Percentiles rank a stretch among this genome's conserved stretches.
Evolutionary conservation across 805 yeast genomes (phyloP).

Genomic region (Yamadazyma tumulicola): DNA sequence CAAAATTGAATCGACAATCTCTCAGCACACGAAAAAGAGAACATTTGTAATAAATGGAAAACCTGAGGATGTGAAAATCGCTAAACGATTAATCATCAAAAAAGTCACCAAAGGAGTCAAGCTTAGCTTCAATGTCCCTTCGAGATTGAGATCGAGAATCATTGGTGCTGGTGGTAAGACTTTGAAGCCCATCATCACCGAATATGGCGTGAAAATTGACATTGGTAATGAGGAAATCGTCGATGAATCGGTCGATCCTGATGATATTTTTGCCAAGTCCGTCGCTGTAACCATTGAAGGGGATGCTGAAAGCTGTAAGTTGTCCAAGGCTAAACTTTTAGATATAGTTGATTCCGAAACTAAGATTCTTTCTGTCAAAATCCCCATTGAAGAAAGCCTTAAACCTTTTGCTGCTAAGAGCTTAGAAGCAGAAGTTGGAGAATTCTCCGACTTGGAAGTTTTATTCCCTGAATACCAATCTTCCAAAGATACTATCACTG

Average conservation of each 20-base stretch:
- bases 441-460: constrained; percentile 27
- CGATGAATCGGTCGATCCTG: constrained; percentile 37
- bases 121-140: constrained; percentile 64
- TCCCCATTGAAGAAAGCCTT: constrained; percentile 42
- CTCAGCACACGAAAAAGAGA: constrained; percentile 70
- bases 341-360: constrained; percentile 75
- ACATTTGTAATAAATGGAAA: constrained; percentile 81
- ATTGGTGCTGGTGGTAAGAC: constrained; percentile 87
- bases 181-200: constrained; percentile 72
- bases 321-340: constrained; percentile 67
- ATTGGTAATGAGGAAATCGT: constrained; percentile 46
- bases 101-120: constrained; percentile 73
- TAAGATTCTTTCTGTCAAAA: constrained; percentile 48
- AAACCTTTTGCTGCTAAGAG: constrained; percentile 44
- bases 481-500: constrained; percentile 34
- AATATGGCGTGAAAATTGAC: constrained; percentile 66
- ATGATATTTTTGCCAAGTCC: constrained; percentile 58
- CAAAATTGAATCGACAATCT: constrained; percentile 77
- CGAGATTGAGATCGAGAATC: constrained; percentile 68
- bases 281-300: constrained; percentile 70
- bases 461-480: constrained; percentile 37
- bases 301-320: constrained; percentile 75
- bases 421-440: constrained; percentile 21
- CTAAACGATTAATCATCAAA: constrained; percentile 71
- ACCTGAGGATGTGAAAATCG: constrained; percentile 59